Conservation (phyloP, 257 asterid genomes). For the Parsonsia alboflavescens region DNA sequence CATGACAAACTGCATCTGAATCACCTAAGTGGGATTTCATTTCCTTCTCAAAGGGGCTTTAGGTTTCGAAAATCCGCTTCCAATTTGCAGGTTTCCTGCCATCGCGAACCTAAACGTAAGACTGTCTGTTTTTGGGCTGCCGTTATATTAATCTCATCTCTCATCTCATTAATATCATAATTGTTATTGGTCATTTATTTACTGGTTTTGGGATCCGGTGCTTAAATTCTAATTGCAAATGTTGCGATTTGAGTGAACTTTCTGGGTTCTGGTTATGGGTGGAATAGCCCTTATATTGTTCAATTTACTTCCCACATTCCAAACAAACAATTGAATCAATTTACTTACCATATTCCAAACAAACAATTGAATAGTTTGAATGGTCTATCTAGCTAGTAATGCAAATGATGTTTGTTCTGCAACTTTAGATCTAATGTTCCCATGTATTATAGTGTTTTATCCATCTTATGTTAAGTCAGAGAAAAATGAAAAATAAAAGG, state of each 20-base stretch:
- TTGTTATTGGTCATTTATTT: background rate
- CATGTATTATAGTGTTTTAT: background rate
- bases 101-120: conserved; percentile 45
- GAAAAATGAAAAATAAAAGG: background rate
- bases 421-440: background rate
- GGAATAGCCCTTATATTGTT: background rate
- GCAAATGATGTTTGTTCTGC: background rate
- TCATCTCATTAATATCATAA: too few species aligned
- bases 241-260: background rate
- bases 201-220: background rate
- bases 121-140: background rate
- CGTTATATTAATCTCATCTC: background rate
- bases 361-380: too few species aligned
- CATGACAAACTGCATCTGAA: conserved; percentile 23
- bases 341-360: too few species aligned
- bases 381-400: too few species aligned
- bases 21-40: conserved; percentile 28
- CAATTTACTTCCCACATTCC: too few species aligned
- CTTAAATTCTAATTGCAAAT: background rate
- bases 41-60: conserved; percentile 28
- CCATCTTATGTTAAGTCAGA: background rate
- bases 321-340: too few species aligned
- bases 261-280: background rate
- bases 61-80: conserved; percentile 29
- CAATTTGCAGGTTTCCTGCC: conserved; percentile 32